A percentile compares a stretch with the other conserved stretches of the same genome.
Conservation (phyloP, 148 eudicot genomes). For the Heliamphora exappendiculata region DNA sequence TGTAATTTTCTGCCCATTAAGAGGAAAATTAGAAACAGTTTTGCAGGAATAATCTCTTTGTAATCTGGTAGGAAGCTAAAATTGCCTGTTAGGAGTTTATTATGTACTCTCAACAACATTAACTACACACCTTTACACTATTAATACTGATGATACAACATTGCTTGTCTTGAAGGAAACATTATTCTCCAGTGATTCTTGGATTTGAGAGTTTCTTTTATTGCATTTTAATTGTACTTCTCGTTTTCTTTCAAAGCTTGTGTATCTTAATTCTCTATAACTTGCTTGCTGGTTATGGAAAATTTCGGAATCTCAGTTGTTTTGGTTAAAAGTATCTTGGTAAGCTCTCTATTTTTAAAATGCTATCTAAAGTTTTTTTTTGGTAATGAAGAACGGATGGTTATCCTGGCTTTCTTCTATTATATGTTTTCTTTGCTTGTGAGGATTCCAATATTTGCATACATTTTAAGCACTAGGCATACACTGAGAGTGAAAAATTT, state of each 20-base stretch:
- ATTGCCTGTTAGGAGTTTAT: slow-evolving; percentile 25
- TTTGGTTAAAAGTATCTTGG: neutral
- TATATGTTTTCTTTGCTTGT: neutral
- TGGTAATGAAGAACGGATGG: neutral
- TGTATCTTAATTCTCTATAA: neutral
- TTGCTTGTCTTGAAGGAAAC: slow-evolving; percentile 3
- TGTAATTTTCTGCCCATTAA: slow-evolving; percentile 37
- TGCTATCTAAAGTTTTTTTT: neutral
- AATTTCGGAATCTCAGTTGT: neutral
- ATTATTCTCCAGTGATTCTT: neutral
- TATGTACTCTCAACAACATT: slow-evolving; percentile 22
- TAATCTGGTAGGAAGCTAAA: slow-evolving; percentile 26
- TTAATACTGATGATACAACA: slow-evolving; percentile 6
- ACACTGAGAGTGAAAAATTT: neutral
- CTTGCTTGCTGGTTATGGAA: neutral
- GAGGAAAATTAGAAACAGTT: slow-evolving; percentile 41
- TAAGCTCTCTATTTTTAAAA: neutral
- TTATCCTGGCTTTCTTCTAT: neutral
- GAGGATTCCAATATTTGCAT: neutral
- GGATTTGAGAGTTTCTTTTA: neutral
- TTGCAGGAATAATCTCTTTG: slow-evolving; percentile 45
- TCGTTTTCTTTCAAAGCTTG: neutral
- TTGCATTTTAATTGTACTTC: neutral
- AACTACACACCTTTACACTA: neutral
- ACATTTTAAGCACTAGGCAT: neutral